Evolutionary conservation across 352 stramenopile genomes (phyloP).

Genomic region (Phytophthora foliorum): DNA sequence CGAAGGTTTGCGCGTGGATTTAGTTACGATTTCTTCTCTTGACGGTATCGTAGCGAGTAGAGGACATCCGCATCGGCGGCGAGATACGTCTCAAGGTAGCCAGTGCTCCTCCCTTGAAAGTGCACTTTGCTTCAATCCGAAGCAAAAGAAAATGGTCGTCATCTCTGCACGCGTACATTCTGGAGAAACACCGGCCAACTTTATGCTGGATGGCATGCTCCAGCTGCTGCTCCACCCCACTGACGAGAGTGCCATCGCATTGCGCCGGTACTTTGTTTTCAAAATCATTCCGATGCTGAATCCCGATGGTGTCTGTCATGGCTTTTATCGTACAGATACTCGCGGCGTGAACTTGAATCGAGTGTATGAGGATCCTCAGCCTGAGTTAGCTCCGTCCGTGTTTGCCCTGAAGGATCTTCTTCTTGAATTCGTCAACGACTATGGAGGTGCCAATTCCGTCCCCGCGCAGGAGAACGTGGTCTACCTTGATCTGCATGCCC

Average conservation of each 20-base stretch:
- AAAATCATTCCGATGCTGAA: constrained; percentile 95
- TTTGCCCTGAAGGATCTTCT: constrained; percentile 73
- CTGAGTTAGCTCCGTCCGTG: constrained; percentile 64
- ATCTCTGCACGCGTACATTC: constrained; percentile 89
- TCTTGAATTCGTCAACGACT: constrained; percentile 38
- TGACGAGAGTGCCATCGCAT: constrained; percentile 56
- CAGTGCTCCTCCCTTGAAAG: constrained; percentile 38
- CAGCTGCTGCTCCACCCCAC: constrained; percentile 78
- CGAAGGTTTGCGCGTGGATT: constrained; percentile 63
- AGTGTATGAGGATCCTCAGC: constrained; percentile 76
- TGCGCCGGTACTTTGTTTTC: constrained; percentile 89
- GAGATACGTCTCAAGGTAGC: constrained; percentile 7
- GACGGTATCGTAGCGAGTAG: constrained; percentile 42
- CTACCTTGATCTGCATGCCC: constrained; percentile 93
- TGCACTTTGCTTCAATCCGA: constrained; percentile 39
- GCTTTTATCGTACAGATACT: constrained; percentile 90
- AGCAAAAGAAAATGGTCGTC: constrained; percentile 66
- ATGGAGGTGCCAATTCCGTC: constrained; percentile 36
- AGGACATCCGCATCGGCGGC: constrained; percentile 20
- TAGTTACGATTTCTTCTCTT: constrained; percentile 90
- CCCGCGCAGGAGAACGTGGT: constrained; percentile 47
- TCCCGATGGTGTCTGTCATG: constrained; percentile 89
- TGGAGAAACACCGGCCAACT: constrained; percentile 87
- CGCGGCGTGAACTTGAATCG: constrained; percentile 92
- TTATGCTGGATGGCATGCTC: constrained; percentile 93